Percentiles rank a stretch among this genome's conserved stretches.
phyloP scores from a whole-genome alignment of 2,329 filamentous ascomycete species.

The Arthrobotrys sphaeroides region DNA sequence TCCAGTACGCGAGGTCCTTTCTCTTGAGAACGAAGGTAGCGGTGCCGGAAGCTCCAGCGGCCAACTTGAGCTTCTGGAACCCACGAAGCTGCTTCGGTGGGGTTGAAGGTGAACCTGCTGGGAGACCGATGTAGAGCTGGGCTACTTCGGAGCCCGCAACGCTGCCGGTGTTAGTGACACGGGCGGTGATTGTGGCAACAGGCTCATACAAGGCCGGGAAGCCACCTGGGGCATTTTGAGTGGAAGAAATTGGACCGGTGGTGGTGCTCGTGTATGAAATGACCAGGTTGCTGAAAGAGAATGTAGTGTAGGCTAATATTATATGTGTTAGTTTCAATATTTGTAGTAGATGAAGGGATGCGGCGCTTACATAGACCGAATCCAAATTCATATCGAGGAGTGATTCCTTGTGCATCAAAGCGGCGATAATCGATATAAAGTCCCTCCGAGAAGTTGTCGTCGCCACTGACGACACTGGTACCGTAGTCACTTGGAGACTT shows the following conservation, averaged over 20 bases:
- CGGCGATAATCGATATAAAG: slow-evolving; percentile 73
- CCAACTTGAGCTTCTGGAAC: slow-evolving; percentile 70
- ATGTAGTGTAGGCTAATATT: slow-evolving; percentile 68
- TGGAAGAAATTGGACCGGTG: slow-evolving; percentile 41
- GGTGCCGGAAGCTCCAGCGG: slow-evolving; percentile 64
- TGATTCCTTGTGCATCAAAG: slow-evolving; percentile 68
- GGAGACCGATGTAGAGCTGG: slow-evolving; percentile 68
- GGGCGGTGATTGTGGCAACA: slow-evolving; percentile 65
- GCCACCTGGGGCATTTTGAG: slow-evolving; percentile 63
- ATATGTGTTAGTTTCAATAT: slow-evolving; percentile 15
- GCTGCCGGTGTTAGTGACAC: slow-evolving; percentile 71
- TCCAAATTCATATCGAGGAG: slow-evolving; percentile 72
- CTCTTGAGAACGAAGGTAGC: slow-evolving; percentile 68
- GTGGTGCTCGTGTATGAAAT: slow-evolving; percentile 58
- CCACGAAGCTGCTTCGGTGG: slow-evolving; percentile 69
- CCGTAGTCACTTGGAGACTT: slow-evolving; percentile 74
- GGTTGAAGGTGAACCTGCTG: slow-evolving; percentile 67
- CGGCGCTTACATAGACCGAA: slow-evolving; percentile 65
- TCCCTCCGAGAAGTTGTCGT: slow-evolving; percentile 71
- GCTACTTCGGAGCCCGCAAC: slow-evolving; percentile 67
- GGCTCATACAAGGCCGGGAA: slow-evolving; percentile 73
- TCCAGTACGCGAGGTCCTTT: slow-evolving; percentile 74
- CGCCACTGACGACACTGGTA: slow-evolving; percentile 66
- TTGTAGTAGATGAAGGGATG: slow-evolving; percentile 51
- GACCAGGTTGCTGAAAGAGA: slow-evolving; percentile 64